These are phyloP conservation scores for Perkinsus marinus DNA, from an alignment of 169 alveolate species.

Conservation along the genomic window DNA sequence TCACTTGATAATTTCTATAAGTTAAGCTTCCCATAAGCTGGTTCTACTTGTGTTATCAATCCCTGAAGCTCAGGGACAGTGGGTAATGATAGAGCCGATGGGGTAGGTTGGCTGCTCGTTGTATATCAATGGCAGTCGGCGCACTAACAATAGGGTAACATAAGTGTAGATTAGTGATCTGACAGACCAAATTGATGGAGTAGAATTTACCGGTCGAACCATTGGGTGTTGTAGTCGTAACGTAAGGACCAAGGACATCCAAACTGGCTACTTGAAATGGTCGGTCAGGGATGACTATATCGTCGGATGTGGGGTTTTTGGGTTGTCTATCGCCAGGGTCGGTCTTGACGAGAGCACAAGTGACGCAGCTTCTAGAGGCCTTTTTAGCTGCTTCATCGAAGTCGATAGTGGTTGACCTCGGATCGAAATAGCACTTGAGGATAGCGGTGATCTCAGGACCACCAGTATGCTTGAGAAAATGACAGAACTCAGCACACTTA, in stretches of 20 bases:
- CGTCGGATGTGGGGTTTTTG: not conserved
- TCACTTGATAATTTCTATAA: too few species aligned
- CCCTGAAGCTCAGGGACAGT: not conserved
- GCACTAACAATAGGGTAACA: not conserved
- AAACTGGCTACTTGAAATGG: not conserved
- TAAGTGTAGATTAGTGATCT: not conserved
- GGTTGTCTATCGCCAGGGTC: not conserved
- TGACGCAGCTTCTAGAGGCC: not conserved
- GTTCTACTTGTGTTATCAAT: not conserved
- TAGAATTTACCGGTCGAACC: not conserved
- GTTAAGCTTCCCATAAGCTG: too few species aligned
- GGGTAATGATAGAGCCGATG: not conserved
- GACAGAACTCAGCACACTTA: not conserved
- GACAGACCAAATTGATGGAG: not conserved
- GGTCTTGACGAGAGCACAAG: not conserved
- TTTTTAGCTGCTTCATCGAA: not conserved
- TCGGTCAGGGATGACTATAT: not conserved
- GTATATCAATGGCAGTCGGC: not conserved
- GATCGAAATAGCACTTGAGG: not conserved
- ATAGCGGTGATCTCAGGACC: not conserved
- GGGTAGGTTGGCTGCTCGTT: not conserved
- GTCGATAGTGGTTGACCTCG: not conserved
- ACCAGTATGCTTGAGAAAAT: not conserved
- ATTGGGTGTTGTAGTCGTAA: not conserved
- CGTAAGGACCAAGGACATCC: not conserved